Evolutionary conservation across 805 yeast species (phyloP).

Genomic region (Lipomyces starkeyi): DNA sequence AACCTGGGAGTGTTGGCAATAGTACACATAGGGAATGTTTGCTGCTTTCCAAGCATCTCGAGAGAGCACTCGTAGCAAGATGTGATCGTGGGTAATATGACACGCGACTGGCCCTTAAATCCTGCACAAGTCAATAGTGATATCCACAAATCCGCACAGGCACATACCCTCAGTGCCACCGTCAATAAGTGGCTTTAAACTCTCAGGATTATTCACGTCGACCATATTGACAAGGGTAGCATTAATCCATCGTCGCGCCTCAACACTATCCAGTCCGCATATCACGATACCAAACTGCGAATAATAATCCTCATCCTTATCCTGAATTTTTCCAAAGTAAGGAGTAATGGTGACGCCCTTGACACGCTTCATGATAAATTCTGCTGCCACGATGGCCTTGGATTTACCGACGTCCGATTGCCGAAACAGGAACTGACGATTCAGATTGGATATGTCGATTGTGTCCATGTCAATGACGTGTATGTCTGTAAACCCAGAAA

Average conservation of each 20-base stretch:
- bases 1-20: constrained; percentile 92
- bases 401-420: constrained; percentile 63
- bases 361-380: constrained; percentile 56
- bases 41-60: constrained; percentile 63
- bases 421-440: constrained; percentile 76
- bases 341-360: constrained; percentile 45
- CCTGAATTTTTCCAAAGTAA: constrained; percentile 68
- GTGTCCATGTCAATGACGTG: constrained; percentile 84
- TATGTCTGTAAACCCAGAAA: constrained; percentile 68
- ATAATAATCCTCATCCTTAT: constrained; percentile 66
- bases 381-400: constrained; percentile 71
- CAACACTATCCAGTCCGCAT: constrained; percentile 88
- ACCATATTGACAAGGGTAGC: constrained; percentile 68
- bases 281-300: constrained; percentile 71
- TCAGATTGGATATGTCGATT: constrained; percentile 75
- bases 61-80: constrained; percentile 94
- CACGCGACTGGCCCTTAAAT: constrained; percentile 86
- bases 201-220: constrained; percentile 54
- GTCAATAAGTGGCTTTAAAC: constrained; percentile 74
- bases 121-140: constrained; percentile 45
- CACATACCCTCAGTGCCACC: constrained; percentile 83
- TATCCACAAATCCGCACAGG: background rate
- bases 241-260: constrained; percentile 91
- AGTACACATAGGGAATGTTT: constrained; percentile 88
- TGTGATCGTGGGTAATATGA: constrained; percentile 80